Evolutionary conservation across 1,139 yeast species (phyloP), one percentile per base, ranked within the genome.

Genomic region (Taphrina communis): DNA sequence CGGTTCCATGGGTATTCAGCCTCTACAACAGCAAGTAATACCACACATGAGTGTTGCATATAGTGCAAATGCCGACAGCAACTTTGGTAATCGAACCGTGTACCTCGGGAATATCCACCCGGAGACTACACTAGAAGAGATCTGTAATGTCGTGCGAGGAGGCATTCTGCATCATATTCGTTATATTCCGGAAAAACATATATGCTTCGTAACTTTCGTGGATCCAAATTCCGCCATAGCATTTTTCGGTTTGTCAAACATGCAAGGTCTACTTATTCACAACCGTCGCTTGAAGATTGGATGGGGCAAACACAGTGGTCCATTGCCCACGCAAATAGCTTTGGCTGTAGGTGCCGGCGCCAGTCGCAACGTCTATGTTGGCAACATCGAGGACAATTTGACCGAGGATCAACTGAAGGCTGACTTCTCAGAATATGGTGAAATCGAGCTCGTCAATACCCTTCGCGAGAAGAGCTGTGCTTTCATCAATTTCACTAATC

Each of bases 261-360:
- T 88, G 72, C 94, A 90, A 73, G 96, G 95, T 0, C 80, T 94
- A 69, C 84, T 89, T 3, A 87, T 94, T 69, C 96, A 90, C 77
- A 87, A 88, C 75, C 84, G 93, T 74, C 83, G 90, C 74, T 86
- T 93, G 70, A 89, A 90, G 77, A 90, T 94, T 71, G 97, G 97
- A 21, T 94, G 98, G 98, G 99, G 98, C 63, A 90, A 90, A 77
- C 96, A 91, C 77, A 87, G 96, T 1, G 97, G 97, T 9, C 94
- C 96, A 0, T 82, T 93, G 70, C 86, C 91, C n/a, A 88, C 89
- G 73, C 88, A 90, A 3, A 83, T 93, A 71, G 86, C 91, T 7
- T 80, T 87, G 72, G 97, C 97, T 0, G 95, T 92, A n/a, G 85
- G 94, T n/a, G 88, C 88, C 67, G 97, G 97, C 57, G 98, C 97